These are phyloP conservation scores for Colletotrichum endophyticum DNA, from an alignment of 2,329 filamentous ascomycete species.

Conservation along the genomic window DNA sequence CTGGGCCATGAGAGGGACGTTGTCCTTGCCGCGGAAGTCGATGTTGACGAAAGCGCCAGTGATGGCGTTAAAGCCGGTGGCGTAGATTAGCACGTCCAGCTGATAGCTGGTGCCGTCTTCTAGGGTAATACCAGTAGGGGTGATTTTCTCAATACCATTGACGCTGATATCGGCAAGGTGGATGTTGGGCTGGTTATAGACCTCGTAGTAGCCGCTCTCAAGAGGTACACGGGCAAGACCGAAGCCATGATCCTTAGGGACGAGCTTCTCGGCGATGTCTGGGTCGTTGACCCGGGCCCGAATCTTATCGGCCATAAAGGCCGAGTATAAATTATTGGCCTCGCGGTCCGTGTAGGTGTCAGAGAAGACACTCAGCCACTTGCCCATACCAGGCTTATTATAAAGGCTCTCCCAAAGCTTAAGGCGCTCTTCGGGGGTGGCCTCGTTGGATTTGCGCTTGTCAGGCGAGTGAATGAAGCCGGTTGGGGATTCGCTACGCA, in stretches of 20 bases:
- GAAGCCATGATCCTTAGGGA: slow-evolving; percentile 49
- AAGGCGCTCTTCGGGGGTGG: slow-evolving; percentile 34
- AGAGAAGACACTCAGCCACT: slow-evolving; percentile 29
- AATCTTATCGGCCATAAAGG: slow-evolving; percentile 44
- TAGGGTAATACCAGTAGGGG: slow-evolving; percentile 48
- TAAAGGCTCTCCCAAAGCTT: slow-evolving; percentile 44
- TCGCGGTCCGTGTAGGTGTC: slow-evolving; percentile 42
- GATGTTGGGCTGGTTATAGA: slow-evolving; percentile 65
- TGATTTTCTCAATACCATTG: slow-evolving; percentile 51
- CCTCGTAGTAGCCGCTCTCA: slow-evolving; percentile 61
- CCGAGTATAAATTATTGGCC: slow-evolving; percentile 24
- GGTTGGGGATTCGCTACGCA: slow-evolving; percentile 28
- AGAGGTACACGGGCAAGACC: slow-evolving; percentile 54
- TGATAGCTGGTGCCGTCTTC: slow-evolving; percentile 52
- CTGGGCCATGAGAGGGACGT: neutral
- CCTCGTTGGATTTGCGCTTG: slow-evolving; percentile 31
- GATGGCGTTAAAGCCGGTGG: slow-evolving; percentile 26
- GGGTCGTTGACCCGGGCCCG: slow-evolving; percentile 54
- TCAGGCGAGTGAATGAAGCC: slow-evolving; percentile 32
- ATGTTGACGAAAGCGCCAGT: slow-evolving; percentile 32
- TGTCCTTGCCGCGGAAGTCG: slow-evolving; percentile 34
- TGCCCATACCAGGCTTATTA: slow-evolving; percentile 40
- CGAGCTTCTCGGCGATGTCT: slow-evolving; percentile 54
- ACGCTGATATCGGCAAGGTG: slow-evolving; percentile 63
- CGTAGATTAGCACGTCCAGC: slow-evolving; percentile 35